phyloP scores from a whole-genome alignment of 768 basidiomycete genomes.

The Serendipita sp. region DNA sequence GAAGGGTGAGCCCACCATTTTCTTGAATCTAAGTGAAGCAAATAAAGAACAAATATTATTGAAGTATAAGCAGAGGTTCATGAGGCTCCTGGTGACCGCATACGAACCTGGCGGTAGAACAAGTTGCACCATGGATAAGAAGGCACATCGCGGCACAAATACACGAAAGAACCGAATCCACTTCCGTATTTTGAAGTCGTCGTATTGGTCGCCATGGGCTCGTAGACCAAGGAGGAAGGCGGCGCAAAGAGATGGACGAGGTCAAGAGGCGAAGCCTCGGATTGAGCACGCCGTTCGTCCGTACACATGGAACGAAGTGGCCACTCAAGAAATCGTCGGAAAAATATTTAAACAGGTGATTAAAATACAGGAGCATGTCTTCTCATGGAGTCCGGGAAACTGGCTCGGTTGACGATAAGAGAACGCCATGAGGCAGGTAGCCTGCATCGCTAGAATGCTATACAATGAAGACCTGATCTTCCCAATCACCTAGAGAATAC shows the following conservation, averaged over 20 bases:
- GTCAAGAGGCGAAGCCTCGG: background rate
- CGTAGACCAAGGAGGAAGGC: background rate
- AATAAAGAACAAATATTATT: slow-evolving; percentile 12
- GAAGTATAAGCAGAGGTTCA: slow-evolving; percentile 9
- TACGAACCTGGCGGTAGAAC: slow-evolving; percentile 67
- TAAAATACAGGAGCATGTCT: background rate
- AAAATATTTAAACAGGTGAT: background rate
- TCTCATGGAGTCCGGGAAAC: too few relatives aligned
- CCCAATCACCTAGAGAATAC: background rate
- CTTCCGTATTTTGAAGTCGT: slow-evolving; percentile 4
- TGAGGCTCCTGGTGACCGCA: slow-evolving; percentile 10
- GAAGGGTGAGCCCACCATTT: slow-evolving; percentile 19
- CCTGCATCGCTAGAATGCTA: background rate
- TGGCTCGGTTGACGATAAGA: too few relatives aligned
- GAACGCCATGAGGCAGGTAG: background rate
- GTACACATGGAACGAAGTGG: background rate
- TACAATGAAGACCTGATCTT: slow-evolving; percentile 3
- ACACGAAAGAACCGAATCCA: slow-evolving; percentile 54
- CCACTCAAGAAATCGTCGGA: background rate
- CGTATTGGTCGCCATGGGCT: background rate
- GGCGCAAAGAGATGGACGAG: background rate
- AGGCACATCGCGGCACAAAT: slow-evolving; percentile 50
- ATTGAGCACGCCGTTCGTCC: background rate
- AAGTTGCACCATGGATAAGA: slow-evolving; percentile 90
- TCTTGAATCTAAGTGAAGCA: background rate